Percentiles rank a stretch among this genome's conserved stretches.
phyloP scores from a whole-genome alignment of 371 early-diverging fungal species.

The Actinomortierella ambigua region DNA sequence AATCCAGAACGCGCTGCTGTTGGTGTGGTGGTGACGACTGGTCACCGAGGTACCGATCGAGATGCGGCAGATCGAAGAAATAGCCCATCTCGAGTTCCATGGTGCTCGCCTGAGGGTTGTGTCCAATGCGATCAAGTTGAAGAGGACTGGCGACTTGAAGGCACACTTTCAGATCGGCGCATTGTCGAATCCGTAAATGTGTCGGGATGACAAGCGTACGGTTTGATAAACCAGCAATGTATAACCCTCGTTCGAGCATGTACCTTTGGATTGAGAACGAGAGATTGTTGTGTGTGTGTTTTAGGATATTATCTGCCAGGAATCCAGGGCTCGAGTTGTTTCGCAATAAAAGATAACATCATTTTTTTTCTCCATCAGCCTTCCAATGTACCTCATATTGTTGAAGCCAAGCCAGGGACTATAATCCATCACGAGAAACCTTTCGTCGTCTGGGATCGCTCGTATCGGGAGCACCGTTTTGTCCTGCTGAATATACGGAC shows the following conservation, averaged over 20 bases:
- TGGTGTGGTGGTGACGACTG: too few species aligned
- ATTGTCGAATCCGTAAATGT: constrained; percentile 24
- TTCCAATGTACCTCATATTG: constrained; percentile 34
- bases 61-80: constrained; percentile 17
- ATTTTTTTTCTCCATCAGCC: background rate
- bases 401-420: constrained; percentile 42
- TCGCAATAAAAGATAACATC: background rate
- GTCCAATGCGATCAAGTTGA: constrained; percentile 6
- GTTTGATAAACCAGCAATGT: constrained; percentile 20
- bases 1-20: constrained; percentile 17
- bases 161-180: constrained; percentile 15
- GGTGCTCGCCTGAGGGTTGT: constrained; percentile 22
- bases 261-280: constrained; percentile 21
- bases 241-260: constrained; percentile 26
- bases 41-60: background rate
- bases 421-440: constrained; percentile 26
- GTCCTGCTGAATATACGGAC: background rate
- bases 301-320: too few species aligned
- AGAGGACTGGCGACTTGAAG: constrained; percentile 8
- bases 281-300: too few species aligned
- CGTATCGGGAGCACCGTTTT: background rate
- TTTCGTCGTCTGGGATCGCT: constrained; percentile 1
- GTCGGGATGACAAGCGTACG: constrained; percentile 20
- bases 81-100: constrained; percentile 24
- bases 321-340: too few species aligned